A percentile compares a stretch with the other conserved stretches of the same genome.
These are phyloP conservation scores for Nakazawaea pomicola DNA, from an alignment of 805 yeast species.

Conservation along the genomic window DNA sequence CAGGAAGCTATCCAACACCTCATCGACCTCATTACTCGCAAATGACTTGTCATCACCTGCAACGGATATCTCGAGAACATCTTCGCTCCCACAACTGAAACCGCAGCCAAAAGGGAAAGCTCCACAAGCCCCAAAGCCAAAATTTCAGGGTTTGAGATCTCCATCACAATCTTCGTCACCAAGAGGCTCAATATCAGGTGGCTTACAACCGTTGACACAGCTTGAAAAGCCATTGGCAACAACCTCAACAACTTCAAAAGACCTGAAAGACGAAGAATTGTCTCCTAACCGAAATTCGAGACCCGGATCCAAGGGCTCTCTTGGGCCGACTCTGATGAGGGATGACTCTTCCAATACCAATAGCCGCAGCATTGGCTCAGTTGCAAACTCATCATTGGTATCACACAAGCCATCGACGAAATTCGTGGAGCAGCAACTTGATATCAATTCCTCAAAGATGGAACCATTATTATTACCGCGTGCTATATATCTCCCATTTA, in stretches of 20 bases:
- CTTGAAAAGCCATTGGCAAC: not conserved
- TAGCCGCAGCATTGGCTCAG: not conserved
- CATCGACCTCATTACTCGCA: constrained; percentile 1
- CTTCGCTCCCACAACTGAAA: constrained; percentile 45
- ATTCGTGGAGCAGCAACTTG: constrained; percentile 12
- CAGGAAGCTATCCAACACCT: constrained; percentile 3
- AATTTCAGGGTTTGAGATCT: constrained; percentile 3
- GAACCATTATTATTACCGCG: constrained; percentile 68
- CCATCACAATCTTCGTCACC: constrained; percentile 36
- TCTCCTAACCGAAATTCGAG: not conserved
- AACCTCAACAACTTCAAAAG: not conserved
- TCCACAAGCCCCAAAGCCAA: constrained; percentile 21
- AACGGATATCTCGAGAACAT: constrained; percentile 2
- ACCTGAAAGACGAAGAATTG: not conserved
- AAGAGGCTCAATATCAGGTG: constrained; percentile 40
- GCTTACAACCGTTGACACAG: constrained; percentile 11
- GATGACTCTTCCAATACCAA: not conserved
- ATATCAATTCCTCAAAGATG: constrained; percentile 25
- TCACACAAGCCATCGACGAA: constrained; percentile 8
- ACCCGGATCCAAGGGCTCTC: constrained; percentile 4
- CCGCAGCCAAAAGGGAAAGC: constrained; percentile 54
- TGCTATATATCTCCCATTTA: constrained; percentile 62
- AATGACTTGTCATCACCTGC: too few relatives aligned
- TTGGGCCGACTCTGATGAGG: not conserved
- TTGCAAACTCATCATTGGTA: constrained; percentile 1